phyloP scores from a whole-genome alignment of 2,329 filamentous ascomycete species.

The Penicillium aurantiogriseum region DNA sequence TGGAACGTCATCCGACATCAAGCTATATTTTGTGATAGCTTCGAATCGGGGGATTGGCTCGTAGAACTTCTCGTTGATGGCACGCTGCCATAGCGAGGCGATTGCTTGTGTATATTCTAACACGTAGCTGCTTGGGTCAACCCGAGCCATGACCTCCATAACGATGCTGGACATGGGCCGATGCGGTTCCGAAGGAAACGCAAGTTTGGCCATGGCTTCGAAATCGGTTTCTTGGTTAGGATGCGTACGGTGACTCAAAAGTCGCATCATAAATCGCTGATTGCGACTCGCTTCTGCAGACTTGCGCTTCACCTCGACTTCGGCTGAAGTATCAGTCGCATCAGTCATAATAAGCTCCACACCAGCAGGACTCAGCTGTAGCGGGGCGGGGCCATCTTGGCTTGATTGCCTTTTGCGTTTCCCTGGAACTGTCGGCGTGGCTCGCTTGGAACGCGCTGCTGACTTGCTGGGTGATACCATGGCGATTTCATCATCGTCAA shows the following conservation, averaged over 20 bases:
- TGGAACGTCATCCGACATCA: conserved; percentile 40
- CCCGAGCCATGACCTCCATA: conserved; percentile 50
- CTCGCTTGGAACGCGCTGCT: conserved; percentile 47
- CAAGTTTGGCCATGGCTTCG: conserved; percentile 52
- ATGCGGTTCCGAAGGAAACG: conserved; percentile 53
- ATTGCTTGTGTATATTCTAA: conserved; percentile 52
- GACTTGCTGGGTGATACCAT: conserved; percentile 56
- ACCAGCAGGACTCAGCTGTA: conserved; percentile 41
- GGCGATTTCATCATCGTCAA: conserved; percentile 61
- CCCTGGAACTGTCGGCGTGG: conserved; percentile 55
- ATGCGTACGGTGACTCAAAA: conserved; percentile 56
- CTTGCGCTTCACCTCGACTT: conserved; percentile 28
- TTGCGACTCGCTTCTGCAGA: conserved; percentile 26
- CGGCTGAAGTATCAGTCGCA: conserved; percentile 29
- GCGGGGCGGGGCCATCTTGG: conserved; percentile 53
- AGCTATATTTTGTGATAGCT: conserved; percentile 41
- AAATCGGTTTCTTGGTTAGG: conserved; percentile 51
- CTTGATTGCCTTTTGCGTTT: conserved; percentile 57
- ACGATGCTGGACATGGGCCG: conserved; percentile 54
- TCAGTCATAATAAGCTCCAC: conserved; percentile 27
- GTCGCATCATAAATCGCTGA: conserved; percentile 50
- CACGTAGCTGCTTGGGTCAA: conserved; percentile 47
- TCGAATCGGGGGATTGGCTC: conserved; percentile 44
- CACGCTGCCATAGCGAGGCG: conserved; percentile 55
- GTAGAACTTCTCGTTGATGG: conserved; percentile 55